Evolutionary conservation across 768 basidiomycete genomes (phyloP).

Genomic region (Xerocomus brunneocitrinus): DNA sequence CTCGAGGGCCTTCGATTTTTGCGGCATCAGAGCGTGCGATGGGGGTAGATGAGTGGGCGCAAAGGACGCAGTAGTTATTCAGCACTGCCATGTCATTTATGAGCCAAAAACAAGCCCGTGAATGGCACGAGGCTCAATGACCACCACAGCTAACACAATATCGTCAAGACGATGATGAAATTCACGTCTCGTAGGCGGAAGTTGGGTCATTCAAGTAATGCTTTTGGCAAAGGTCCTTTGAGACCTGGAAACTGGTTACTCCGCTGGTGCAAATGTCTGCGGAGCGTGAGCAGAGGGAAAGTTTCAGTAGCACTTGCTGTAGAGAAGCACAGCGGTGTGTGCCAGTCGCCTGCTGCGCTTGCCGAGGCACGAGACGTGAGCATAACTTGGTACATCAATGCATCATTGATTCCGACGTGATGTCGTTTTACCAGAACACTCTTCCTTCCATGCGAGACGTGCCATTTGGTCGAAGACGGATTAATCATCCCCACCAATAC

Average conservation of each 20-base stretch:
- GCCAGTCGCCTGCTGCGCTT: too few relatives aligned
- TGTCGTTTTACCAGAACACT: too few relatives aligned
- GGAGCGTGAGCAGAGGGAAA: not conserved
- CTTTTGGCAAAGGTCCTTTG: not conserved
- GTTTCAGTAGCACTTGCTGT: not conserved
- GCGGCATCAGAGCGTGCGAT: not conserved
- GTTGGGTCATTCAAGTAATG: not conserved
- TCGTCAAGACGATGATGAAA: not conserved
- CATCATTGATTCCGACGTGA: too few relatives aligned
- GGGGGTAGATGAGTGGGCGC: not conserved
- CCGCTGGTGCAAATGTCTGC: not conserved
- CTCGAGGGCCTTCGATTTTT: not conserved
- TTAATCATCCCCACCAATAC: too few relatives aligned
- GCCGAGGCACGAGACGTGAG: too few relatives aligned
- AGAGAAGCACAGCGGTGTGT: not conserved
- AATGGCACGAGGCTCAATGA: not conserved
- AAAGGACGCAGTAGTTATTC: not conserved
- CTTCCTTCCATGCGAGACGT: too few relatives aligned
- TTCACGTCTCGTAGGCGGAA: not conserved
- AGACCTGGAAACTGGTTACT: not conserved
- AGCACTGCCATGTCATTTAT: not conserved
- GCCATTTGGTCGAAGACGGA: too few relatives aligned
- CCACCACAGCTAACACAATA: not conserved
- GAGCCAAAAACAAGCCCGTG: not conserved
- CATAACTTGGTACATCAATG: not conserved